Percentiles rank a stretch among this genome's conserved stretches.
Evolutionary conservation across 2,329 filamentous ascomycete genomes (phyloP).

Genomic region (Sporothrix mexicana): DNA sequence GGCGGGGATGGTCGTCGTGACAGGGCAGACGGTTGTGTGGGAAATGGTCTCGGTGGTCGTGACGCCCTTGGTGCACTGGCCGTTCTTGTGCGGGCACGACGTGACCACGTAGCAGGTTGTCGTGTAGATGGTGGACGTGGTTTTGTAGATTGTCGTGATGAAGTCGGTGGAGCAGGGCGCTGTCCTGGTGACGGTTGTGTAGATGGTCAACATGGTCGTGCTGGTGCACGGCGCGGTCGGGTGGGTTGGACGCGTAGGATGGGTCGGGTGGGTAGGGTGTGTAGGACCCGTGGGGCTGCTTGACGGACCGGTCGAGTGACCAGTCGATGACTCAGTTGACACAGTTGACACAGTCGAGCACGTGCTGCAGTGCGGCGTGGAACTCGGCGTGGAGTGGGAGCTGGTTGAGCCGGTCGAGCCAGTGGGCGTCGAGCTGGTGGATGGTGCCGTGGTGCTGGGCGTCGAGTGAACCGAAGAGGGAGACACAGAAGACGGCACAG

Average conservation of each 20-base stretch:
- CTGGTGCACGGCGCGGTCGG: not conserved
- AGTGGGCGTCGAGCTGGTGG: not conserved
- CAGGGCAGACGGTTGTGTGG: slow-evolving; percentile 51
- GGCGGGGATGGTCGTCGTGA: slow-evolving; percentile 41
- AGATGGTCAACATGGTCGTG: not conserved
- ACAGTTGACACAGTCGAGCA: not conserved
- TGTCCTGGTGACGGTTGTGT: slow-evolving; percentile 3
- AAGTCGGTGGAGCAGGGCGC: not conserved
- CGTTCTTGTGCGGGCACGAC: slow-evolving; percentile 39
- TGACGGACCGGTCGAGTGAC: not conserved
- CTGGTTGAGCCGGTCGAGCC: too few species aligned
- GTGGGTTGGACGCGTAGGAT: not conserved
- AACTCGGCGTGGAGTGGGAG: not conserved
- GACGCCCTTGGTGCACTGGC: slow-evolving; percentile 40
- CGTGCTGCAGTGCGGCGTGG: not conserved
- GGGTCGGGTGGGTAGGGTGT: not conserved
- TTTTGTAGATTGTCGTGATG: slow-evolving; percentile 22
- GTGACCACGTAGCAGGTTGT: slow-evolving; percentile 42
- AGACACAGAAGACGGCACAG: not conserved
- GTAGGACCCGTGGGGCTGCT: not conserved
- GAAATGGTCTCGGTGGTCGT: slow-evolving; percentile 42
- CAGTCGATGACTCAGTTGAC: not conserved
- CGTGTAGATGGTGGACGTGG: slow-evolving; percentile 39
- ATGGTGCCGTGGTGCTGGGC: not conserved
- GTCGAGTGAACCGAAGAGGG: not conserved